These are phyloP conservation scores for Saccharomycopsis amapae DNA, from an alignment of 805 yeast genomes.

Conservation along the genomic window DNA sequence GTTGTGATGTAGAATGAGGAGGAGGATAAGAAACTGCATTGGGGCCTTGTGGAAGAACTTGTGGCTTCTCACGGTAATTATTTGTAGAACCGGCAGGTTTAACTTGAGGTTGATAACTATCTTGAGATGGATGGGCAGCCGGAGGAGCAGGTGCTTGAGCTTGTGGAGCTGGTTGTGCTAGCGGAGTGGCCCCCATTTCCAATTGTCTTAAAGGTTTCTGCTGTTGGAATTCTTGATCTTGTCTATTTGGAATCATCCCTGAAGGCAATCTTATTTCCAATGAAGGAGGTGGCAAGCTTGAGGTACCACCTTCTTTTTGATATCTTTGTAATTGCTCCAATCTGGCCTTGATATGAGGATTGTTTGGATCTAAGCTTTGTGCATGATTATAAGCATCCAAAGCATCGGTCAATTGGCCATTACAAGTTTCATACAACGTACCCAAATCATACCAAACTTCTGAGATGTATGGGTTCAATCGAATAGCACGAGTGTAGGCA, in stretches of 20 bases:
- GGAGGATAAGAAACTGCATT: conserved; percentile 4
- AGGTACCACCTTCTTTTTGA: conserved; percentile 58
- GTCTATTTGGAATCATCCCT: conserved; percentile 48
- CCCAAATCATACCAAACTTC: conserved; percentile 99
- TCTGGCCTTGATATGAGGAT: conserved; percentile 90
- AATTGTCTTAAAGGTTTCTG: conserved; percentile 5
- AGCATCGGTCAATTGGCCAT: conserved; percentile 91
- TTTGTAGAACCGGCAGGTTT: conserved; percentile 20
- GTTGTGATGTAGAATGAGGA: conserved; percentile 8
- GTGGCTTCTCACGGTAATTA: conserved; percentile 1
- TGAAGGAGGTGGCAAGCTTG: conserved; percentile 61
- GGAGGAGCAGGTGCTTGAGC: conserved; percentile 19
- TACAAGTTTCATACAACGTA: conserved; percentile 93
- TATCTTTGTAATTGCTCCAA: conserved; percentile 75
- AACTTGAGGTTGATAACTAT: too few relatives aligned
- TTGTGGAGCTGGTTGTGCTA: background rate
- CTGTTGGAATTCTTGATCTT: conserved; percentile 25
- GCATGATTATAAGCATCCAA: conserved; percentile 96
- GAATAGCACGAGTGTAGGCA: conserved; percentile 94
- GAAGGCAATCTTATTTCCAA: conserved; percentile 58
- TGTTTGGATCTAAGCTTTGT: conserved; percentile 87
- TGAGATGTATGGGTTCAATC: conserved; percentile 90
- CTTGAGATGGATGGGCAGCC: conserved; percentile 24
- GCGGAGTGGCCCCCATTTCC: background rate
- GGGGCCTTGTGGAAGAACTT: background rate